Evolutionary conservation across 2,329 filamentous ascomycete species (phyloP).

Genomic region (Hymenoscyphus salicellus): DNA sequence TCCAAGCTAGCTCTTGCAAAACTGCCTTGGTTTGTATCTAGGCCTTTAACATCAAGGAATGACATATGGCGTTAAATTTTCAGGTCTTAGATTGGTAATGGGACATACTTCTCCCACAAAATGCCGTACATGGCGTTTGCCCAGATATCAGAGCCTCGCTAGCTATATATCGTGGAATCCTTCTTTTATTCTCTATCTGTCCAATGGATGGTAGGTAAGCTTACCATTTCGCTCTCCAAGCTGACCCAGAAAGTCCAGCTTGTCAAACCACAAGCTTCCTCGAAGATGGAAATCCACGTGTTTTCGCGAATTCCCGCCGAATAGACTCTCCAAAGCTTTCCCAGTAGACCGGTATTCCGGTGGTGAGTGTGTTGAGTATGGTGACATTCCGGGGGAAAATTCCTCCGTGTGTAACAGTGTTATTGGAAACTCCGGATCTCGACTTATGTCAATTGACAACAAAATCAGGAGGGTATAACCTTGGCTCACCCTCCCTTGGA

Average conservation of each 20-base stretch:
- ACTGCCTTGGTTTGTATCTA: not conserved
- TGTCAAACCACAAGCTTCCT: not conserved
- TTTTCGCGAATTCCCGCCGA: not conserved
- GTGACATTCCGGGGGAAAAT: not conserved
- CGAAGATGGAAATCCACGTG: not conserved
- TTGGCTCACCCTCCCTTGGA: not conserved
- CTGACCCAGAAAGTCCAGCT: not conserved
- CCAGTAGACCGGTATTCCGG: slow-evolving; percentile 2
- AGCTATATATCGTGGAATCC: not conserved
- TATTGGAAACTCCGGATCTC: not conserved
- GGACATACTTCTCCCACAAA: not conserved
- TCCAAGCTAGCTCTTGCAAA: no score
- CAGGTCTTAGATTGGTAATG: not conserved
- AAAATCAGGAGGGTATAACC: not conserved
- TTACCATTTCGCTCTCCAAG: not conserved
- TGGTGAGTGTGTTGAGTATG: not conserved
- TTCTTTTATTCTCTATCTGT: not conserved
- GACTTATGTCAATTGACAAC: not conserved
- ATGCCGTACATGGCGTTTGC: not conserved
- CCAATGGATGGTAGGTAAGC: not conserved
- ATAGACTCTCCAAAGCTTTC: not conserved
- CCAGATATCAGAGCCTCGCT: not conserved
- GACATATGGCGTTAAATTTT: not conserved
- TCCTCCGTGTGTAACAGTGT: not conserved
- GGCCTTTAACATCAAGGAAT: not conserved